Conservation (phyloP, 352 stramenopile species). For the Phytophthora lateralis region DNA sequence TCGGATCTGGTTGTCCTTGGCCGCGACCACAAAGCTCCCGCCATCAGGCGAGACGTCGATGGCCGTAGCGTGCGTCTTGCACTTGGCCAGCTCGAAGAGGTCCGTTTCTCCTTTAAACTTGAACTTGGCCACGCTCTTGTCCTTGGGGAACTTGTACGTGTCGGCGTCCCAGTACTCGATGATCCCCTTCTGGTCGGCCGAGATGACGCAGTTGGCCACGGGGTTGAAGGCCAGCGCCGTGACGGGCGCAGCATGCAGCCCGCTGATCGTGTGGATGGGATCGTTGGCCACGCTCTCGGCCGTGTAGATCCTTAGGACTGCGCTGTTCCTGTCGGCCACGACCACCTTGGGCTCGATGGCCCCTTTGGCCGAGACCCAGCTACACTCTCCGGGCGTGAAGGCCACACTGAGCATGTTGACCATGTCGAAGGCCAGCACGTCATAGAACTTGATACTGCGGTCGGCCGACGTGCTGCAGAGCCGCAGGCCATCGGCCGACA, state of each 20-base stretch:
- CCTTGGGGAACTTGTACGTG: conserved; percentile 59
- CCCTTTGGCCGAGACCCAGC: conserved; percentile 72
- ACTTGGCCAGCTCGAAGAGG: conserved; percentile 95
- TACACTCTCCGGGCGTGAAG: conserved; percentile 73
- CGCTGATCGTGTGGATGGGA: conserved; percentile 70
- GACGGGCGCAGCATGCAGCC: conserved; percentile 92
- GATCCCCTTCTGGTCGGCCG: conserved; percentile 90
- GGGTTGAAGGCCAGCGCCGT: conserved; percentile 89
- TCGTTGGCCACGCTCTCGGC: conserved; percentile 61
- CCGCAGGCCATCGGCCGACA: conserved; percentile 84
- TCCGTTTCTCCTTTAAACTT: conserved; percentile 97
- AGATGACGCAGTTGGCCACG: conserved; percentile 90
- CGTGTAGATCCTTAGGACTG: conserved; percentile 88
- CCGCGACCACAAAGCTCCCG: conserved; percentile 84
- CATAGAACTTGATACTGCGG: conserved; percentile 98
- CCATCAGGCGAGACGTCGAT: conserved; percentile 78
- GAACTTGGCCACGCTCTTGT: conserved; percentile 60
- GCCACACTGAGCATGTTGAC: conserved; percentile 94
- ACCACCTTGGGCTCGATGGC: conserved; percentile 74
- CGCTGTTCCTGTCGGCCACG: conserved; percentile 66
- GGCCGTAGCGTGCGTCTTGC: conserved; percentile 82
- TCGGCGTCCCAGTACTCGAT: conserved; percentile 95
- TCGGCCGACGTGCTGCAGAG: conserved; percentile 90
- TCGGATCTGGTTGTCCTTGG: conserved; percentile 89
- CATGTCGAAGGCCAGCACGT: conserved; percentile 98